phyloP scores from a whole-genome alignment of 129 eudicot genomes.

The Gnaphalium uliginosum region DNA sequence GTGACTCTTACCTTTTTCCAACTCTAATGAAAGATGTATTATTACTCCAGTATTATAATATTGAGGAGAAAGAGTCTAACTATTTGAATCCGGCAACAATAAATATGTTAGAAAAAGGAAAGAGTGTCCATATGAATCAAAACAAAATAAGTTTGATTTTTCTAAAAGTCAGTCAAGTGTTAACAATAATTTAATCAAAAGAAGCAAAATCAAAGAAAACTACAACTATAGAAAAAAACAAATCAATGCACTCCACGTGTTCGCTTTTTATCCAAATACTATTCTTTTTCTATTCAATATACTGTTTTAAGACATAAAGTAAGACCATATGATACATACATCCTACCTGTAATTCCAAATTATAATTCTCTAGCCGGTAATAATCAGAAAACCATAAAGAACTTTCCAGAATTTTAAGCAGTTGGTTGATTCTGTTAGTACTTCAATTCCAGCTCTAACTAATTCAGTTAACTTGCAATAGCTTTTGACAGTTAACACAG shows the following conservation, averaged over 20 bases:
- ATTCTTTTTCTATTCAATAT: not conserved
- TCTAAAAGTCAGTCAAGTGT: not conserved
- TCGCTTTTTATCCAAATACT: not conserved
- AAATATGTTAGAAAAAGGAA: not conserved
- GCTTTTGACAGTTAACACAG: not conserved
- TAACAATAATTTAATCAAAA: not conserved
- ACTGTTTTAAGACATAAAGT: not conserved
- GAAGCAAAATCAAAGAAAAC: constrained; percentile 19
- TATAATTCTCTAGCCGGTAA: too few species aligned
- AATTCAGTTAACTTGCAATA: too few species aligned
- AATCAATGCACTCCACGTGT: not conserved
- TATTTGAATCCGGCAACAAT: not conserved
- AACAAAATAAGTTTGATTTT: not conserved
- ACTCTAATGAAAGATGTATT: too few species aligned
- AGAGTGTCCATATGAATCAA: not conserved
- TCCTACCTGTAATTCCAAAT: too few species aligned
- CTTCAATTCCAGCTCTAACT: not conserved
- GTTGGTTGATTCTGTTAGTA: not conserved
- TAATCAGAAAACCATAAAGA: too few species aligned
- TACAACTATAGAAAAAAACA: constrained; percentile 18
- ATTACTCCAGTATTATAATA: too few species aligned
- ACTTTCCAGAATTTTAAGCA: not conserved
- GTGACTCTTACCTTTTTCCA: too few species aligned
- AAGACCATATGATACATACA: not conserved
- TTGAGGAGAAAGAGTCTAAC: not conserved